These are phyloP conservation scores for Kodamaea alishanica DNA, from an alignment of 1,139 yeast genomes.

Conservation along the genomic window DNA sequence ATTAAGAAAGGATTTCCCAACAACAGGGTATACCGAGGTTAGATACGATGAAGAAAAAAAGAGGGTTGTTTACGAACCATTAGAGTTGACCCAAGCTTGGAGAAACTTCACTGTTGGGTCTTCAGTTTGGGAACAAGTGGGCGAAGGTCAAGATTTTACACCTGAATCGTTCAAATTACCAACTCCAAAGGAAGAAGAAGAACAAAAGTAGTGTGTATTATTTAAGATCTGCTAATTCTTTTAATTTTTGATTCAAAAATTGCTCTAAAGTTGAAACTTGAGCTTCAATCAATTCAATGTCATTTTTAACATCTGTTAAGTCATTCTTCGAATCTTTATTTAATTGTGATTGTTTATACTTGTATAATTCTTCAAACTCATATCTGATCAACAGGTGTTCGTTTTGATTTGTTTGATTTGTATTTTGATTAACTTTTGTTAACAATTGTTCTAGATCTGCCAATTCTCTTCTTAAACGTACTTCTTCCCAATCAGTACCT, in stretches of 20 bases:
- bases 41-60: slow-evolving; percentile 89
- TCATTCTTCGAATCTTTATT: slow-evolving; percentile 19
- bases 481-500: slow-evolving; percentile 86
- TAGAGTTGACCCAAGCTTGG: slow-evolving; percentile 88
- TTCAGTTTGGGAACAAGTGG: slow-evolving; percentile 89
- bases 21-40: slow-evolving; percentile 87
- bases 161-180: slow-evolving; percentile 83
- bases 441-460: slow-evolving; percentile 67
- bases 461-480: slow-evolving; percentile 74
- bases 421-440: slow-evolving; percentile 52
- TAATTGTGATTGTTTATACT: slow-evolving; percentile 45
- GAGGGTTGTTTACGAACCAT: slow-evolving; percentile 84
- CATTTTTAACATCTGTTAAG: slow-evolving; percentile 46
- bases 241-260: slow-evolving; percentile 49
- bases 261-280: slow-evolving; percentile 63
- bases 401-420: slow-evolving; percentile 23
- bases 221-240: slow-evolving; percentile 47
- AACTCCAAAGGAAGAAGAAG: slow-evolving; percentile 72
- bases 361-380: slow-evolving; percentile 78
- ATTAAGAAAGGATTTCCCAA: slow-evolving; percentile 87
- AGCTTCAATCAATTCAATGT: slow-evolving; percentile 59
- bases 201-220: slow-evolving; percentile 17
- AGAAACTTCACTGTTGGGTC: slow-evolving; percentile 87
- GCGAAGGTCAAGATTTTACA: slow-evolving; percentile 78
- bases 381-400: slow-evolving; percentile 43